Evolutionary conservation across 2,329 filamentous ascomycete genomes (phyloP), one percentile per base, ranked within the genome.

Genomic region (Nigrograna mackinnonii): DNA sequence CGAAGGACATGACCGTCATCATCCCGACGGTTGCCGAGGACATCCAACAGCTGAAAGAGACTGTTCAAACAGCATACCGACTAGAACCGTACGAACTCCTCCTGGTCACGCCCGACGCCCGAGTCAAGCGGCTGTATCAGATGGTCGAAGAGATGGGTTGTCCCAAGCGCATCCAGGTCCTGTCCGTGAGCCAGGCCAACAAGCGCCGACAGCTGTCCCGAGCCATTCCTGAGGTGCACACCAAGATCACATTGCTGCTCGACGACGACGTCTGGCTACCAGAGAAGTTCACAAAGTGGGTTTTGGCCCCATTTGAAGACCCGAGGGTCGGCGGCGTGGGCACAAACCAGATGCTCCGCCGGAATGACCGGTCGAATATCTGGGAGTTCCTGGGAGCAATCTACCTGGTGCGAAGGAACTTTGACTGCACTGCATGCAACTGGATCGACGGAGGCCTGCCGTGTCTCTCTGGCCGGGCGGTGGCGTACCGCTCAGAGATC

Each of bases 221-320:
- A 64, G 92, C 91, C 3, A 88, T 97, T 35, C 91, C 91, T 16
- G 82, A 89, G 54, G 90, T 96, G 44, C 79, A 76, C 54, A 96
- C 92, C 0, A 74, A 79, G 38, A 91, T 97, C 63, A 96, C 89
- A 26, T 82, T 97, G 58, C 90, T 97, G 75, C 91, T 91, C 19
- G 92, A 97, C 65, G 92, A 97, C 70, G 92, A 97, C 67, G 92
- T 97, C 49, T 91, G 87, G 57, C 96, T 92, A 87, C 91, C 91
- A 3, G 77, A 79, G 13, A 94, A 88, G 31, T 82, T 95, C 49
- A 81, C 96, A 58, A 87, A 86, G 22, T 96, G 91, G 91, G 87
- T 97, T 44, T 76, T 97, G 49, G 92, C 92, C 4, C 91, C 92
- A 0, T 96, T 97, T 50, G 91, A 96, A 67, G 84, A 94, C 64